Base-by-base conservation (phyloP, 805 yeast species). In the Yarrowia sp. region DNA sequence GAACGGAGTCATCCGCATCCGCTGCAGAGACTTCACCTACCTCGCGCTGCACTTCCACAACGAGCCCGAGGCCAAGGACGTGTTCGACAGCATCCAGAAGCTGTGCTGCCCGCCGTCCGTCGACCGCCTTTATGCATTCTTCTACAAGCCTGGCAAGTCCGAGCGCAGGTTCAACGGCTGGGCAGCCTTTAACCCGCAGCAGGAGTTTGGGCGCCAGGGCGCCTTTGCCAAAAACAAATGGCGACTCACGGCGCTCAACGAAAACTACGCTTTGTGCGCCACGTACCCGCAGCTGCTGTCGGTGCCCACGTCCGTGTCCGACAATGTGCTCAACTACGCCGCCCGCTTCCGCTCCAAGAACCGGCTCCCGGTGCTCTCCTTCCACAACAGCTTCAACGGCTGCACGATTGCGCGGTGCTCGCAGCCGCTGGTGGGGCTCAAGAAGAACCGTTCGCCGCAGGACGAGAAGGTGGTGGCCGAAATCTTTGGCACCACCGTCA, bases 341-440 rank as follows among this genome's bases (percentile, higher is more conserved):
- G 86, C 89, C 5, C 88, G 88, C 70, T 95, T 84, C 73, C 78
- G 99, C 48, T 91, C 98, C 0, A 92, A 93, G 72, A 84, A 82
- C 66, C 78, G 99, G 67, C 82, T 95, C 5, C 98, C 98, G 0
- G 88, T 86, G 0, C 76, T 95, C 44, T 83, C 92, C 1, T 95
- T 92, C 74, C 87, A 83, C 71, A 89, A 92, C 73, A 75, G 82
- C 58, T 77, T 81, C 48, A 90, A 79, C 68, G 62, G 69, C 1
- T 86, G 95, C 71, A 82, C 95, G 1, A 91, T 95, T 17, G 86
- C 95, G 0, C 80, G 99, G 66, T 90, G 97, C 70, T 81, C 98
- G 2, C 99, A 95, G 76, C 99, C 99, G 0, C 76, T 93, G 68
- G 92, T 92, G 0, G 98, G 99, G 0, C 70, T 95, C 17, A 92